Conservation (phyloP, 192 early-diverging fungal species). For the Umbelopsis isabellina region DNA sequence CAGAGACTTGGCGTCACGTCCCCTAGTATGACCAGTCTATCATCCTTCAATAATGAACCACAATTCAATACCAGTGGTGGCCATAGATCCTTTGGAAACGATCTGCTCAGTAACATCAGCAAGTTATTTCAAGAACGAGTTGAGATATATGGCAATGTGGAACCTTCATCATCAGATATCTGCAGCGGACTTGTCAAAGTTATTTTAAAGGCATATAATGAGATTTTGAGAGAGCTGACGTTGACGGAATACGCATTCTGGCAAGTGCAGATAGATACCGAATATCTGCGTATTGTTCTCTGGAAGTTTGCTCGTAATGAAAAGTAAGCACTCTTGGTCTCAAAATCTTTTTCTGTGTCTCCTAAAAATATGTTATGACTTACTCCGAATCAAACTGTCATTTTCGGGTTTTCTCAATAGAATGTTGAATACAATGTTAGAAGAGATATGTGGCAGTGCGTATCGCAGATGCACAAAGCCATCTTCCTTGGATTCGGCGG, state of each 20-base stretch:
- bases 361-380: too few relatives aligned
- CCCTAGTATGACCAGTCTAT: conserved; percentile 18
- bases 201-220: conserved; percentile 64
- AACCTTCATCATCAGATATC: conserved; percentile 52
- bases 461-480: conserved; percentile 56
- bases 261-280: conserved; percentile 71
- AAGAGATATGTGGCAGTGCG: conserved; percentile 54
- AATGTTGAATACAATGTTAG: conserved; percentile 46
- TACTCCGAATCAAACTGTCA: neutral
- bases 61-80: neutral
- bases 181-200: conserved; percentile 59
- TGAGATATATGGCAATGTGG: conserved; percentile 64
- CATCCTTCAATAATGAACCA: conserved; percentile 10
- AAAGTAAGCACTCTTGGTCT: conserved; percentile 28
- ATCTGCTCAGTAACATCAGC: conserved; percentile 64
- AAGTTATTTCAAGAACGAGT: conserved; percentile 71
- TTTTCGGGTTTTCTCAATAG: conserved; percentile 18
- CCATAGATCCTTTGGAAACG: conserved; percentile 29
- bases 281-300: conserved; percentile 52
- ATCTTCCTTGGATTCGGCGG: conserved; percentile 40
- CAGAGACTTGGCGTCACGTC: conserved; percentile 3
- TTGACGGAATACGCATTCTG: conserved; percentile 57
- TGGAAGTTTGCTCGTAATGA: conserved; percentile 53
- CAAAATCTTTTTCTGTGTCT: neutral
- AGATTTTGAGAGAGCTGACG: conserved; percentile 56